Evolutionary conservation across 2,329 filamentous ascomycete species (phyloP).

Genomic region (Neophaeococcomyces mojaviensis): DNA sequence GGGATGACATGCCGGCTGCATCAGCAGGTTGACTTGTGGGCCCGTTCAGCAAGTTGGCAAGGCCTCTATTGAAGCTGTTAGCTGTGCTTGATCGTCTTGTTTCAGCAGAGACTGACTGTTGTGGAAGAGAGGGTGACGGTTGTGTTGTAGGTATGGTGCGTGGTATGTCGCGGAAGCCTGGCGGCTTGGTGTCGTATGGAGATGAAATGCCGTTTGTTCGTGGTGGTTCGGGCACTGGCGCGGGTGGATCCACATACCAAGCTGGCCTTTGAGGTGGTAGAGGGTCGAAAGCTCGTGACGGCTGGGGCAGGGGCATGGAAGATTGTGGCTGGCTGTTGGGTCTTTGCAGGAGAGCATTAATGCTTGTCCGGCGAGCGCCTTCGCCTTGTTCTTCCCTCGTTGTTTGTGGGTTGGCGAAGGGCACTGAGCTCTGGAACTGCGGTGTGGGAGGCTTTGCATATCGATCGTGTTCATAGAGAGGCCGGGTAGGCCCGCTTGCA

Average conservation of each 20-base stretch:
- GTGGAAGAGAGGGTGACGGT: conserved; percentile 6
- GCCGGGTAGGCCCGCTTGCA: conserved; percentile 18
- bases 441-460: conserved; percentile 11
- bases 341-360: conserved; percentile 36
- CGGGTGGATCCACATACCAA: conserved; percentile 7
- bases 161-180: conserved; percentile 13
- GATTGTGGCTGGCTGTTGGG: conserved; percentile 29
- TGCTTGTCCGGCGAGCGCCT: conserved; percentile 33
- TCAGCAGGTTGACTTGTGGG: conserved; percentile 10
- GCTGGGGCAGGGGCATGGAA: not conserved
- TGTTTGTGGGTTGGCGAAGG: not conserved
- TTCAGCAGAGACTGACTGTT: conserved; percentile 20
- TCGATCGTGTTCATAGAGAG: conserved; percentile 10
- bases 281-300: conserved; percentile 4
- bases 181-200: conserved; percentile 21
- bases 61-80: conserved; percentile 13
- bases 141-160: conserved; percentile 9
- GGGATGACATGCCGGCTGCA: not conserved
- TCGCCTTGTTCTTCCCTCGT: conserved; percentile 19
- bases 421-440: not conserved
- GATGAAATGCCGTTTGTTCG: conserved; percentile 14
- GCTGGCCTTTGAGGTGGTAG: conserved; percentile 1
- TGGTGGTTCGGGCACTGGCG: conserved; percentile 10
- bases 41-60: conserved; percentile 15
- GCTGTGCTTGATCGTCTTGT: conserved; percentile 15